Evolutionary conservation across 2,329 filamentous ascomycete genomes (phyloP).

Genomic region (Colletotrichum tabaci): DNA sequence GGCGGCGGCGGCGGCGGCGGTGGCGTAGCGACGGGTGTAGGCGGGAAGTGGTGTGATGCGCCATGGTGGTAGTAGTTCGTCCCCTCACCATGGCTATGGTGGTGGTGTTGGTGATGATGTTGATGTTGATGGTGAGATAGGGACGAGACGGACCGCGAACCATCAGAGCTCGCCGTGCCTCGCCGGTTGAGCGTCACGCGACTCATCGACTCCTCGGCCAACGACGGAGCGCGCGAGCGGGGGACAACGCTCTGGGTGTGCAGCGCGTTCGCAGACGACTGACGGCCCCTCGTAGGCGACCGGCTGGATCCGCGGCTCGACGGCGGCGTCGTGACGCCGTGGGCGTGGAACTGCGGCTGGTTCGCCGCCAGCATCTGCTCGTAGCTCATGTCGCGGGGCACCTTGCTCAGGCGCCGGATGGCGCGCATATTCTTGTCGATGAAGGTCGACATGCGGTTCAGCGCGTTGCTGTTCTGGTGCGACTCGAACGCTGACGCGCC

Average conservation of each 20-base stretch:
- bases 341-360: conserved; percentile 43
- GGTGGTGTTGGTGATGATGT: neutral
- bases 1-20: conserved; percentile 40
- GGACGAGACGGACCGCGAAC: conserved; percentile 23
- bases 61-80: conserved; percentile 23
- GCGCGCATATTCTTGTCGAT: conserved; percentile 60
- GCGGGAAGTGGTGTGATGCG: conserved; percentile 41
- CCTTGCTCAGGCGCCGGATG: conserved; percentile 58
- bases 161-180: conserved; percentile 39
- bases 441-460: conserved; percentile 62
- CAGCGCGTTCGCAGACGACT: conserved; percentile 17
- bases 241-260: conserved; percentile 38
- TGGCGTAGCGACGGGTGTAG: conserved; percentile 46
- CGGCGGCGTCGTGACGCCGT: conserved; percentile 49
- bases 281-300: conserved; percentile 44
- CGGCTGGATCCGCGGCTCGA: conserved; percentile 52
- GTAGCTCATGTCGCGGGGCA: conserved; percentile 53
- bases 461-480: conserved; percentile 58
- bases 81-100: neutral
- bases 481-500: conserved; percentile 58
- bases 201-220: conserved; percentile 30
- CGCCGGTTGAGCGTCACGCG: conserved; percentile 43
- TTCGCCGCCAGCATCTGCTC: conserved; percentile 50
- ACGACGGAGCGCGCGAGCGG: conserved; percentile 39
- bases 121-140: neutral